A percentile compares a stretch with the other conserved stretches of the same genome.
phyloP scores from a whole-genome alignment of 2,329 filamentous ascomycete species.

The Aspergillus neoniger region DNA sequence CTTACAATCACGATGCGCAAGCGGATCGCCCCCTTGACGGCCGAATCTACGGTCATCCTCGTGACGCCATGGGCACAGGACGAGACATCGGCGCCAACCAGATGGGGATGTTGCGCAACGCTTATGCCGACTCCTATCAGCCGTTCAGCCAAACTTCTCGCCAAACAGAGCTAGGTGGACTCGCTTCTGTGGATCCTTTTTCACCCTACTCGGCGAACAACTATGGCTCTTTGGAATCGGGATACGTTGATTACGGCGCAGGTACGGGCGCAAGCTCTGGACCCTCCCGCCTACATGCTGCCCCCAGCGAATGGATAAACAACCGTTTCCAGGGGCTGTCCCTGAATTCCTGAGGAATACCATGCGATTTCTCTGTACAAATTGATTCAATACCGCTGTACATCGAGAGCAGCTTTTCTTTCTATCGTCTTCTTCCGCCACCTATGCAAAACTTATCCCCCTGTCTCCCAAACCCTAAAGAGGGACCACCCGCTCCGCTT shows the following conservation, averaged over 20 bases:
- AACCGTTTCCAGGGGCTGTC: conserved; percentile 70
- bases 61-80: conserved; percentile 32
- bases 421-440: neutral
- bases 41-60: conserved; percentile 32
- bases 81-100: conserved; percentile 32
- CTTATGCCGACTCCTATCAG: conserved; percentile 43
- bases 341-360: conserved; percentile 58
- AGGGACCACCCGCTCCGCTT: conserved; percentile 6
- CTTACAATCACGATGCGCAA: conserved; percentile 47
- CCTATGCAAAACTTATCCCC: conserved; percentile 3
- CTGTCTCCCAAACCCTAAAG: conserved; percentile 5
- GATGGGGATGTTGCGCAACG: conserved; percentile 33
- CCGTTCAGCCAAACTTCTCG: conserved; percentile 35
- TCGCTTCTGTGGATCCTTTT: conserved; percentile 40
- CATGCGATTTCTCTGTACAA: neutral
- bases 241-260: conserved; percentile 34
- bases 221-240: conserved; percentile 44
- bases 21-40: conserved; percentile 44
- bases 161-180: conserved; percentile 36
- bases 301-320: conserved; percentile 60
- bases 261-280: conserved; percentile 38
- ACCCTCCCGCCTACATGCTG: conserved; percentile 35
- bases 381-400: neutral
- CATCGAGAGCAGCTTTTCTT: neutral
- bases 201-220: conserved; percentile 32